Percentiles rank a stretch among this genome's conserved stretches.
Evolutionary conservation across 176 grass and related monocot species (phyloP).

Genomic region (Thinopyrum elongatum): DNA sequence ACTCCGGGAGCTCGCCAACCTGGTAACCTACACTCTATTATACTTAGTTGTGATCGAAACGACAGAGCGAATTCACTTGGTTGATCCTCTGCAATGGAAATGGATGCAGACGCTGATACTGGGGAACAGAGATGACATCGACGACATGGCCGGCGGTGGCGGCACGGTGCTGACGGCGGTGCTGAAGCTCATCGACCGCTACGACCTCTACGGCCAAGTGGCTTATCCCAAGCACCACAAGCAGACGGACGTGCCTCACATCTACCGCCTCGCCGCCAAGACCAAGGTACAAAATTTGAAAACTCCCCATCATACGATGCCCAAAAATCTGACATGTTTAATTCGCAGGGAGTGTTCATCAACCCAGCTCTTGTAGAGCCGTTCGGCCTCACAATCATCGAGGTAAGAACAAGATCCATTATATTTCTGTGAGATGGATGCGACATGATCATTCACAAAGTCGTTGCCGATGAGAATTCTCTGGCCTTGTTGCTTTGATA

Average conservation of each 20-base stretch:
- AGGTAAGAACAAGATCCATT: constrained; percentile 33
- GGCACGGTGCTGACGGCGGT: constrained; percentile 63
- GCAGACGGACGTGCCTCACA: constrained; percentile 82
- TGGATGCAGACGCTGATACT: constrained; percentile 74
- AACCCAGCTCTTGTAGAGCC: constrained; percentile 94
- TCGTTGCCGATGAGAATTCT: neutral
- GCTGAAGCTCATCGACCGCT: constrained; percentile 83
- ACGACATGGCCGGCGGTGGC: constrained; percentile 74
- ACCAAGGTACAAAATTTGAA: constrained; percentile 60
- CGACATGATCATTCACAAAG: neutral
- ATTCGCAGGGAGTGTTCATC: constrained; percentile 78
- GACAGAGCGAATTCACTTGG: neutral
- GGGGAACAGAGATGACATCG: constrained; percentile 94
- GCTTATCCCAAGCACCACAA: constrained; percentile 97
- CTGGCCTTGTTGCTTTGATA: too few species aligned
- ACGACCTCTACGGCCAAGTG: constrained; percentile 92
- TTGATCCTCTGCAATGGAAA: neutral
- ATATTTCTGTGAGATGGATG: neutral
- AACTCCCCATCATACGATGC: neutral
- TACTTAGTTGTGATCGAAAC: neutral
- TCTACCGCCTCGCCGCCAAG: constrained; percentile 87
- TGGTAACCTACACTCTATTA: constrained; percentile 29
- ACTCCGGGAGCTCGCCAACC: constrained; percentile 82
- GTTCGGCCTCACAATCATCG: constrained; percentile 90
- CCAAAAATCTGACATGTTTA: neutral